Evolutionary conservation across 2,329 filamentous ascomycete genomes (phyloP).

Genomic region (Exophiala xenobiotica): DNA sequence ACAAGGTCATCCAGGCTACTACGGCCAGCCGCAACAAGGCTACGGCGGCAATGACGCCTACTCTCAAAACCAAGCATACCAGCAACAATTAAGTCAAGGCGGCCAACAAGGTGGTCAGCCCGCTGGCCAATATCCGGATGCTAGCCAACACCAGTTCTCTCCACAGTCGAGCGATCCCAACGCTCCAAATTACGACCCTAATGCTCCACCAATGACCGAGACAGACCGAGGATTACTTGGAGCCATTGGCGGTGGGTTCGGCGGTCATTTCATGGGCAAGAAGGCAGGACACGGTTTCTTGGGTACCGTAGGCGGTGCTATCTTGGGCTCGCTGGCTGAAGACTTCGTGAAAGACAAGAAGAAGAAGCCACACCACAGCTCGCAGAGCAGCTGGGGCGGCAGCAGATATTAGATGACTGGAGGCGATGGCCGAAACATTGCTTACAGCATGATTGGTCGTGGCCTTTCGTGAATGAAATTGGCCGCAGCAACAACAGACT

Average conservation of each 20-base stretch:
- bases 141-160: slow-evolving; percentile 25
- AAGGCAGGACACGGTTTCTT: slow-evolving; percentile 57
- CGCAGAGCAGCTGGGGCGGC: slow-evolving; percentile 29
- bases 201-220: slow-evolving; percentile 44
- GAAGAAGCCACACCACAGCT: slow-evolving; percentile 36
- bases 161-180: slow-evolving; percentile 41
- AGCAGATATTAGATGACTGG: slow-evolving; percentile 18
- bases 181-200: slow-evolving; percentile 42
- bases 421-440: too few species aligned
- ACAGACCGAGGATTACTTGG: slow-evolving; percentile 60
- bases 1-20: slow-evolving; percentile 39
- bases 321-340: slow-evolving; percentile 35
- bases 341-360: slow-evolving; percentile 53
- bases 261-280: slow-evolving; percentile 58
- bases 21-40: slow-evolving; percentile 31
- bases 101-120: slow-evolving; percentile 14
- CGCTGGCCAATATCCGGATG: slow-evolving; percentile 25
- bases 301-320: slow-evolving; percentile 47
- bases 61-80: slow-evolving; percentile 25
- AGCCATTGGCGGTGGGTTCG: slow-evolving; percentile 56
- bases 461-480: too few species aligned
- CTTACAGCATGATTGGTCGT: too few species aligned
- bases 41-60: slow-evolving; percentile 25
- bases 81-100: slow-evolving; percentile 22
- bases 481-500: too few species aligned